Base-by-base conservation (phyloP, 805 yeast species). In the Komagataella phaffii region DNA sequence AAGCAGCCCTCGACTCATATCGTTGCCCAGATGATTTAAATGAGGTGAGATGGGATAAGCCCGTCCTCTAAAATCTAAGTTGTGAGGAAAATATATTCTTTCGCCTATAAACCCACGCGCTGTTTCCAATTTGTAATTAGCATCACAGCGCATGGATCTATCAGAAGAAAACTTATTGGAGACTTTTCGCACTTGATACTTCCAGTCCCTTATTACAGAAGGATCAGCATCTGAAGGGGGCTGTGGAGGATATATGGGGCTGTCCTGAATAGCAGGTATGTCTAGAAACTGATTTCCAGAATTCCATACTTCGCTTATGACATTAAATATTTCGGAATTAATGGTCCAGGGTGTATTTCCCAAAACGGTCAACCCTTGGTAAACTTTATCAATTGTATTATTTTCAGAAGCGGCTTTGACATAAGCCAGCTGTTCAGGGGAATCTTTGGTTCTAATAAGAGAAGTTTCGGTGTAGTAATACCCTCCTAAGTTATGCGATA, bases 311-410 rank as follows among this genome's bases (percentile, higher is more conserved):
- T 80, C 70, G 3, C 87, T 77, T 58, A 93, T 75, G 3, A 86
- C 74, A 40, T 80, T 74, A 56, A 88, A 81, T 5, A 93, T 71
- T 21, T 70, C 72, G 50, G 80, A 77, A 64, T 93, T 93, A 40
- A 93, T 83, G 1, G 97, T 85, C 99, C 99, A 93, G 0, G 96
- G 76, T 2, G 98, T 86, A 45, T 74, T 69, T 6, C 98, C 98
- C 52, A 91, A 68, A 12, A 85, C 91, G 61, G 88, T 89, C 54
- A 90, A 72, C 3, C 97, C 98, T 50, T 79, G 76, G 60, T 83
- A 85, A 14, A 93, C 85, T 12, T 72, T 67, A 45, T 79, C 80
- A 54, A 93, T 68, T 49, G 77, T 79, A 7, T 81, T 79, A 24
- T 82, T 73, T 24, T 80, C 81, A 7, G 88, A 79, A 2, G 96